These are phyloP conservation scores for Glycine soja DNA, from an alignment of 306 rosid genomes.

Conservation along the genomic window DNA sequence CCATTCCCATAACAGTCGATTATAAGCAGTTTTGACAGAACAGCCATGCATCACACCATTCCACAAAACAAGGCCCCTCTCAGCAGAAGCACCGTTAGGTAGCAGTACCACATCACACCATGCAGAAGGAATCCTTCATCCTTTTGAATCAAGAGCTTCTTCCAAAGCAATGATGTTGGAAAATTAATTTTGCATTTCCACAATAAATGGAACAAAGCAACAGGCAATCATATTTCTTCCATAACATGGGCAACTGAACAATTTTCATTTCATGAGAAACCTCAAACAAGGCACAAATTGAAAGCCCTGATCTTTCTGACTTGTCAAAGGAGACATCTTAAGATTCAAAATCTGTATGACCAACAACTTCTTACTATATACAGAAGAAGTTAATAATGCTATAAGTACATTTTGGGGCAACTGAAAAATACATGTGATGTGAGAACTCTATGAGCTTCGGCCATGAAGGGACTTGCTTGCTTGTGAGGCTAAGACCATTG, in stretches of 20 bases:
- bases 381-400: neutral
- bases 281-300: constrained; percentile 27
- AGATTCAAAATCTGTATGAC: constrained; percentile 1
- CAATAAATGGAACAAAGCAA: neutral
- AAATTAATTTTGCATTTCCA: neutral
- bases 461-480: constrained; percentile 64
- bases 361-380: constrained; percentile 20
- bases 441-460: constrained; percentile 40
- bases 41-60: neutral
- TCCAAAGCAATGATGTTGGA: neutral
- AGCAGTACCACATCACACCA: neutral
- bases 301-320: neutral
- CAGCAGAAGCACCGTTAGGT: neutral
- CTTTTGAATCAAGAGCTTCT: neutral
- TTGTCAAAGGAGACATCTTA: constrained; percentile 14
- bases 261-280: neutral
- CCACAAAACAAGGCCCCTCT: neutral
- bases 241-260: neutral
- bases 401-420: constrained; percentile 32
- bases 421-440: neutral
- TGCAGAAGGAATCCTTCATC: neutral
- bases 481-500: constrained; percentile 76
- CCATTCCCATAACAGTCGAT: too few species aligned
- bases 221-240: constrained; percentile 13
- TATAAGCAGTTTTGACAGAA: too few species aligned